phyloP scores from a whole-genome alignment of 2,329 filamentous ascomycete genomes.

The Colletotrichum lupini region DNA sequence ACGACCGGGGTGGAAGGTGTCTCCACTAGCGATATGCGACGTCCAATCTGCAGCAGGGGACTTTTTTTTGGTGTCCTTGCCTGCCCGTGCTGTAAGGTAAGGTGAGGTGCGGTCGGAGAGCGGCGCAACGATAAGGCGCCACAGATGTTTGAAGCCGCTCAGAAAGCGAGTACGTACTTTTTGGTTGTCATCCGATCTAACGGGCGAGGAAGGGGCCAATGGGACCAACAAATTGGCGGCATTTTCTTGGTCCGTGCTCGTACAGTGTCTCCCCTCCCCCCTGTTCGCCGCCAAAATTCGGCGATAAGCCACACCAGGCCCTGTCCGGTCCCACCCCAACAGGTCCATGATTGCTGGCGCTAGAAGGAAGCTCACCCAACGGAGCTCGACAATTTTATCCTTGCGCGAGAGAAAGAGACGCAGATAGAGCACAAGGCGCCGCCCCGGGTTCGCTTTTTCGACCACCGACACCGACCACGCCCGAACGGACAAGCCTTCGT shows the following conservation, averaged over 20 bases:
- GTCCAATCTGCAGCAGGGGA: constrained; percentile 16
- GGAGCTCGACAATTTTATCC: constrained; percentile 32
- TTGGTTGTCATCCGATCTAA: constrained; percentile 8
- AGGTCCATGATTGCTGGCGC: constrained; percentile 7
- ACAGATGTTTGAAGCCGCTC: background rate
- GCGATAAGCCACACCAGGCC: constrained; percentile 16
- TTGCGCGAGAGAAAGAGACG: background rate
- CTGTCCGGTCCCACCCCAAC: constrained; percentile 22
- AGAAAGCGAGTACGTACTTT: constrained; percentile 8
- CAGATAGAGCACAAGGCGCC: background rate
- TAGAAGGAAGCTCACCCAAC: constrained; percentile 20
- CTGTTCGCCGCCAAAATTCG: background rate
- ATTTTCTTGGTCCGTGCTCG: constrained; percentile 1
- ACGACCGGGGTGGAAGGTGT: background rate
- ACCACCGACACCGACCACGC: constrained; percentile 15
- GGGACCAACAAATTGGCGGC: constrained; percentile 16
- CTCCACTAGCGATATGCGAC: background rate
- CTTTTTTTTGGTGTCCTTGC: background rate
- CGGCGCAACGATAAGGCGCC: constrained; percentile 30
- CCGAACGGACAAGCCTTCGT: constrained; percentile 8
- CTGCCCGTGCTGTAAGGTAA: background rate
- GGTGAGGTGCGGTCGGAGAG: constrained; percentile 1
- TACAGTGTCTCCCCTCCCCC: background rate
- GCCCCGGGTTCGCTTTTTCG: background rate
- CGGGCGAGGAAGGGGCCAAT: background rate